Base-by-base conservation (phyloP, 441 rosid species). In the Euphorbia neoarborescens region DNA sequence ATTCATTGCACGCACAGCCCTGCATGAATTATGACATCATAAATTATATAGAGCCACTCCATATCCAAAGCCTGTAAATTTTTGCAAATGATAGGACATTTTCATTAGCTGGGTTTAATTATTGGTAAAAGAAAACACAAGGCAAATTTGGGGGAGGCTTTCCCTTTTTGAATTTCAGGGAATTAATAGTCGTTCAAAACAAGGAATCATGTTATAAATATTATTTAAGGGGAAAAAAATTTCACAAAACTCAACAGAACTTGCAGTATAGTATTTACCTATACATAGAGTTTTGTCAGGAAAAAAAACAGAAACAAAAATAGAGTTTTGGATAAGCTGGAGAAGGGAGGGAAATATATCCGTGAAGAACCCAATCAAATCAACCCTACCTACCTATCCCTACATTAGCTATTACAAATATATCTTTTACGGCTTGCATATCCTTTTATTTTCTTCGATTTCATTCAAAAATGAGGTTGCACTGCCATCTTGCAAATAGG, bases 1-100 rank as follows among this genome's bases (percentile, higher is more conserved):
- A 82, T 83, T 93, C 98, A 96, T 96, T 51, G 96, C 97, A 70
- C 97, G 88, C 54, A 93, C 98, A 79, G 97, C 97, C 96, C 98
- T 96, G 91, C 75, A 81, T 82, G 35, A 73, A 59, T 74, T 73
- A 73, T 40, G 14, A 42, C 19, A 60, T 46, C 34, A 42, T 22
- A 51, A 64, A 67, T 62, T 17, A 50, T 32, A 25, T 13, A n/a
- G 61, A 34, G 32, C 13, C 8, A 5, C 5, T 12, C 37, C 20
- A 8, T 4, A 28, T 25, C 74, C 69, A 37, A 63, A 71, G 27
- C 19, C 28, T 63, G 63, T 50, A 14, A 32, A 25, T 14, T 63
- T 63, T 63, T 56, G 13, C 53, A 54, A 25, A 6, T 30, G 2
- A 30, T 24, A 68, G 56, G 12, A 22, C 0, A 12, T 9, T 15